Conservation (phyloP, 768 basidiomycete genomes). For the Leccinum subgranulosum region DNA sequence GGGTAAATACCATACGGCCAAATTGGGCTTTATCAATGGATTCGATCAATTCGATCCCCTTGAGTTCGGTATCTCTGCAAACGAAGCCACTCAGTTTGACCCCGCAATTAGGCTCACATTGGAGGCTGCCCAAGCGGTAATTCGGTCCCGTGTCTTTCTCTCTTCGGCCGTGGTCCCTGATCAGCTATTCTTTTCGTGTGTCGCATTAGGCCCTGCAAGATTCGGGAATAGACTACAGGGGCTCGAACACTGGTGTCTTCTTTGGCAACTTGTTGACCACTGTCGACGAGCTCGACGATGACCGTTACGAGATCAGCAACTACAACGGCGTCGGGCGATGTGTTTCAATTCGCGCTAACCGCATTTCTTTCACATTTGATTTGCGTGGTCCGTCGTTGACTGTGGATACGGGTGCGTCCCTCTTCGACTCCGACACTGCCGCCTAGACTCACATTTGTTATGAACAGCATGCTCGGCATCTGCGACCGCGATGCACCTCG, state of each 20-base stretch:
- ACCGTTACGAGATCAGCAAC: slow-evolving; percentile 25
- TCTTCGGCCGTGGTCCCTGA: background rate
- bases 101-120: slow-evolving; percentile 30
- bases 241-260: slow-evolving; percentile 1
- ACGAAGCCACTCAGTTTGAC: slow-evolving; percentile 30
- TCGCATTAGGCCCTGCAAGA: slow-evolving; percentile 36
- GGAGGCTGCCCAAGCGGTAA: slow-evolving; percentile 30
- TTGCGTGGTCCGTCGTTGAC: slow-evolving; percentile 48
- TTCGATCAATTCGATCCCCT: slow-evolving; percentile 34
- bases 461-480: slow-evolving; percentile 41
- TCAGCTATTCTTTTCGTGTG: background rate
- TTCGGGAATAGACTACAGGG: slow-evolving; percentile 46
- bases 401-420: slow-evolving; percentile 31
- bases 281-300: slow-evolving; percentile 27
- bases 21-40: slow-evolving; percentile 29
- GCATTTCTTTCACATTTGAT: slow-evolving; percentile 35
- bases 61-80: slow-evolving; percentile 33
- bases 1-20: slow-evolving; percentile 28
- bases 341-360: slow-evolving; percentile 30
- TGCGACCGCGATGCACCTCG: slow-evolving; percentile 46
- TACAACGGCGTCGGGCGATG: slow-evolving; percentile 30
- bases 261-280: slow-evolving; percentile 8
- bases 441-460: background rate
- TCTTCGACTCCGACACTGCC: background rate
- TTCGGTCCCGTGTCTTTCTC: background rate